phyloP scores from a whole-genome alignment of 805 yeast species.

The Wickerhamiella cacticola region DNA sequence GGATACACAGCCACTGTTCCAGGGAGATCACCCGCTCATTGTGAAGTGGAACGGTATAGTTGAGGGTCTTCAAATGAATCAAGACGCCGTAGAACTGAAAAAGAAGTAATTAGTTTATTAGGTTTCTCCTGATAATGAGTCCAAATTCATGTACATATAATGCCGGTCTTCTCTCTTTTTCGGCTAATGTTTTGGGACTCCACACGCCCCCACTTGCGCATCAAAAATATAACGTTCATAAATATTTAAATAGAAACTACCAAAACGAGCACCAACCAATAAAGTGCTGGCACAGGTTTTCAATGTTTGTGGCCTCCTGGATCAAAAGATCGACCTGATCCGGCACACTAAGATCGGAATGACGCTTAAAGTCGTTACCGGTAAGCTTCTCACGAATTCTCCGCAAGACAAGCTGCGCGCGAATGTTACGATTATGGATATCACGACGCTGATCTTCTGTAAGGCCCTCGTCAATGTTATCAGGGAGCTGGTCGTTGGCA shows the following conservation, averaged over 20 bases:
- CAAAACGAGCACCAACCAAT: constrained; percentile 99
- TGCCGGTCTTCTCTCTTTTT: no score
- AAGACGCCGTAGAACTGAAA: neutral
- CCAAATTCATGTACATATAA: no score
- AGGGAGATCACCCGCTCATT: constrained; percentile 33
- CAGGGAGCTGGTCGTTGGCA: neutral
- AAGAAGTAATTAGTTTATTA: neutral
- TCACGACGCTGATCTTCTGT: constrained; percentile 22
- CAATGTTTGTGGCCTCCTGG: constrained; percentile 93
- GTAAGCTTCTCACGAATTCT: constrained; percentile 86
- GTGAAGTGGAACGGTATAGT: constrained; percentile 34
- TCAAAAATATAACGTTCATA: neutral
- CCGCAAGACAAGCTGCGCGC: constrained; percentile 81
- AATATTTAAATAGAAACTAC: constrained; percentile 32
- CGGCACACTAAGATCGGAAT: constrained; percentile 61
- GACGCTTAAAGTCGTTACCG: constrained; percentile 80
- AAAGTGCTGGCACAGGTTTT: constrained; percentile 89
- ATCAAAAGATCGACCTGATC: constrained; percentile 88
- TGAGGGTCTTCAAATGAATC: neutral
- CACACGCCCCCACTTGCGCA: no score
- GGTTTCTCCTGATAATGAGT: no score
- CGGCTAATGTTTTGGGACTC: no score
- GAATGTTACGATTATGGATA: constrained; percentile 46
- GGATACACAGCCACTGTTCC: constrained; percentile 24
- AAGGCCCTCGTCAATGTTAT: constrained; percentile 15